These are phyloP conservation scores for Gynochthodes officinalis DNA, from an alignment of 257 asterid species.

Conservation along the genomic window DNA sequence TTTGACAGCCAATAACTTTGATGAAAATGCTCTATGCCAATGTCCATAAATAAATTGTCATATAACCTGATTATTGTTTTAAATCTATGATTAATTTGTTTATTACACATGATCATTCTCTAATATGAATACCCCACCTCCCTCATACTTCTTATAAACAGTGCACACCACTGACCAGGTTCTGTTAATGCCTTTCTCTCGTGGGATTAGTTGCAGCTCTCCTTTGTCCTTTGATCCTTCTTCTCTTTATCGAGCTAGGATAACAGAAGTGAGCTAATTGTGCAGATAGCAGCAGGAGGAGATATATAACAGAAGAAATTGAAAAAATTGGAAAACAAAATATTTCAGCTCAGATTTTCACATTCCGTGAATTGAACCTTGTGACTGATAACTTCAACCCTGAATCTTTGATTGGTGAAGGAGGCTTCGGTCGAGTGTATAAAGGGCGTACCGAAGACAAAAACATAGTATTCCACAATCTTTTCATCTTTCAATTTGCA, in stretches of 20 bases:
- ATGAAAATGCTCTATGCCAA: not conserved
- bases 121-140: not conserved
- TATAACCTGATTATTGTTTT: not conserved
- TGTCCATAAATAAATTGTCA: not conserved
- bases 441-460: conserved; percentile 43
- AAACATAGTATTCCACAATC: conserved; percentile 29
- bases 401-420: conserved; percentile 55
- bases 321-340: conserved; percentile 52
- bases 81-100: not conserved
- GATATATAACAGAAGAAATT: conserved; percentile 52
- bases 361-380: conserved; percentile 41
- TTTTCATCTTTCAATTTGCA: not conserved
- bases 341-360: conserved; percentile 49
- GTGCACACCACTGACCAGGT: not conserved
- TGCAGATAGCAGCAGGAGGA: conserved; percentile 55
- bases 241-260: not conserved
- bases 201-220: not conserved
- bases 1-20: not conserved
- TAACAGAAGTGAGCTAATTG: conserved; percentile 2
- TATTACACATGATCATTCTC: not conserved
- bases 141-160: not conserved
- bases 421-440: conserved; percentile 85
- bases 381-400: conserved; percentile 51
- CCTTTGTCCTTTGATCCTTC: not conserved
- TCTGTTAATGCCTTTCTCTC: not conserved